Evolutionary conservation across 2,329 filamentous ascomycete species (phyloP), one percentile per base, ranked within the genome.

Genomic region (Sphaerulina vaccinii): DNA sequence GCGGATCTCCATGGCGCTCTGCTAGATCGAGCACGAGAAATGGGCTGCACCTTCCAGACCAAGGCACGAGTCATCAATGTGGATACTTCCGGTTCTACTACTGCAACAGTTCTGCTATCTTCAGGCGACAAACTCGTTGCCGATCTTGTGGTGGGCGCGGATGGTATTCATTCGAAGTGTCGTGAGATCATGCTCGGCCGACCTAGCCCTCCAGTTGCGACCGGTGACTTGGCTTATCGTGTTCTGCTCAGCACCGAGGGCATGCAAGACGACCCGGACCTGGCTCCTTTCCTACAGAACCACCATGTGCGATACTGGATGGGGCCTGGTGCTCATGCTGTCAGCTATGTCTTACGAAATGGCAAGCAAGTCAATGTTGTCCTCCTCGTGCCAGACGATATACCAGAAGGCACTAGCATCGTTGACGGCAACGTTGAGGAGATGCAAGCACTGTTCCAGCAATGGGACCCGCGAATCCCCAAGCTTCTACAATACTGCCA

Each of bases 401-500:
- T 79, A 62, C 76, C 75, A 2, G 69, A 65, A 1, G 70, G 69
- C 3, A 65, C 71, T 1, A 73, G 71, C 15, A 77, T 73, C 2
- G 68, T 78, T 0, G 69, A 74, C 11, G 79, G 77, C 2, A 76
- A 77, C 49, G 73, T 82, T 3, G 70, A 78, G 27, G 77, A 80
- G 57, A 80, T 80, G 77, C 73, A 73, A 41, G 73, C 73, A 0
- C 68, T 79, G 4, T 84, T 79, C 56, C 70, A 74, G 39, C 75
- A 76, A 37, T 85, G 82, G 82, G 82, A 84, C 36, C 40, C 48
- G 15, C 19, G 44, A 6, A 52, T 59, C 3, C 68, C 74, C 15
- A 85, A 84, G 62, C 70, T 85, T 3, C 70, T 84, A 0, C 68
- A 70, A 0, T 73, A 84, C 15, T 84, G 81, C 62, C 70, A 81